Evolutionary conservation across 2,329 filamentous ascomycete genomes (phyloP).

Genomic region (Trichoderma endophyticum): DNA sequence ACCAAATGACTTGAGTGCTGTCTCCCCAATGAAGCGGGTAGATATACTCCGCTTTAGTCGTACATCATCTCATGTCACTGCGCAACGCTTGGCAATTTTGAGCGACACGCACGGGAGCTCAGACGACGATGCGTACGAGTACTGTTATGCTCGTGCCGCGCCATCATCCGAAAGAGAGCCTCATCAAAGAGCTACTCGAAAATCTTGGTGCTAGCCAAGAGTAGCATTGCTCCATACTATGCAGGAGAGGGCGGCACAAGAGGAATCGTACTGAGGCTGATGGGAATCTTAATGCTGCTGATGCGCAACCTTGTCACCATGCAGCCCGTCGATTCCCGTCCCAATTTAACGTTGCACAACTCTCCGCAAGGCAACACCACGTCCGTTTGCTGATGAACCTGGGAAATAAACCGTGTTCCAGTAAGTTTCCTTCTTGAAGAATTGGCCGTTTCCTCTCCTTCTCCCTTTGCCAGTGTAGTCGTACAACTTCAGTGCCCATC

Average conservation of each 20-base stretch:
- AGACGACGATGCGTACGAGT: neutral
- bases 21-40: neutral
- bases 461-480: neutral
- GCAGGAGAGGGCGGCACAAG: neutral
- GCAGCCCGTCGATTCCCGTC: conserved; percentile 13
- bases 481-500: neutral
- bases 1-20: neutral
- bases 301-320: conserved; percentile 6
- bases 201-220: neutral
- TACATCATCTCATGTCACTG: neutral
- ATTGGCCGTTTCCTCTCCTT: neutral
- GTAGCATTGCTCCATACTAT: neutral
- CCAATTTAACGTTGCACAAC: neutral
- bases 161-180: neutral
- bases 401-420: neutral
- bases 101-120: neutral
- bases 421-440: neutral
- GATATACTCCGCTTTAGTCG: neutral
- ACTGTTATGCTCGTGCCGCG: neutral
- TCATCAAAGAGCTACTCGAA: neutral
- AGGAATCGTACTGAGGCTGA: neutral
- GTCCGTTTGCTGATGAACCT: neutral
- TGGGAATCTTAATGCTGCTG: neutral
- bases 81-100: neutral
- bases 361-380: conserved; percentile 1